These are phyloP conservation scores for Bacterosira constricta DNA, from an alignment of 108 stramenopile genomes.

Conservation along the genomic window DNA sequence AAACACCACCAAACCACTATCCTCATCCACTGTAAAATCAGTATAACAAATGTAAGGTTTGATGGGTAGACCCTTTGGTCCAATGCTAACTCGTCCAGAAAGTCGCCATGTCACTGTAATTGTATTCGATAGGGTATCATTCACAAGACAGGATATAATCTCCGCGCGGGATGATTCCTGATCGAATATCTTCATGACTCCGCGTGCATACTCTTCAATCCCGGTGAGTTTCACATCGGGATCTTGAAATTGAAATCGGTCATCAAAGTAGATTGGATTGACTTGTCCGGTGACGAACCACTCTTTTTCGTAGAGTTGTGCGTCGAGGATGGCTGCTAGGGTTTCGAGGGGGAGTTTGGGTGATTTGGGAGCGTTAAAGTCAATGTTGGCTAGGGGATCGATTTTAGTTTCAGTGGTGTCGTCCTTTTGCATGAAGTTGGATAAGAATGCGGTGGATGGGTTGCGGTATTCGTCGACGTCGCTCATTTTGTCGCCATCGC, in stretches of 20 bases:
- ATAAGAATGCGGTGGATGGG: slow-evolving; percentile 56
- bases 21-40: slow-evolving; percentile 70
- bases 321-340: slow-evolving; percentile 59
- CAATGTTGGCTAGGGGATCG: slow-evolving; percentile 30
- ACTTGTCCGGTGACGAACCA: slow-evolving; percentile 91
- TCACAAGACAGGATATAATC: slow-evolving; percentile 68
- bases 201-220: slow-evolving; percentile 77
- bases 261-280: slow-evolving; percentile 75
- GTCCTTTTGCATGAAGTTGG: slow-evolving; percentile 68
- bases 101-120: slow-evolving; percentile 83
- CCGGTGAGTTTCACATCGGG: slow-evolving; percentile 83
- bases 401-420: too few species aligned
- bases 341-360: slow-evolving; percentile 44
- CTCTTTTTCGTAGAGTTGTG: slow-evolving; percentile 70
- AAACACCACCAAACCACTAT: slow-evolving; percentile 62
- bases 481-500: not conserved
- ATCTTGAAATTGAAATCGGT: slow-evolving; percentile 82
- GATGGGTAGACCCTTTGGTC: slow-evolving; percentile 70
- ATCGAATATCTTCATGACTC: slow-evolving; percentile 75
- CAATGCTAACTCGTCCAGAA: slow-evolving; percentile 78
- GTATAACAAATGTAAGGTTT: slow-evolving; percentile 88
- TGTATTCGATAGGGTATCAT: slow-evolving; percentile 51
- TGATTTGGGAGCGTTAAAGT: slow-evolving; percentile 37
- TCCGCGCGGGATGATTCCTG: slow-evolving; percentile 72
- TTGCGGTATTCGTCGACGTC: slow-evolving; percentile 67